Conservation (phyloP, 2,329 filamentous ascomycete species). For the Ceratocystis cacaofunesta region DNA sequence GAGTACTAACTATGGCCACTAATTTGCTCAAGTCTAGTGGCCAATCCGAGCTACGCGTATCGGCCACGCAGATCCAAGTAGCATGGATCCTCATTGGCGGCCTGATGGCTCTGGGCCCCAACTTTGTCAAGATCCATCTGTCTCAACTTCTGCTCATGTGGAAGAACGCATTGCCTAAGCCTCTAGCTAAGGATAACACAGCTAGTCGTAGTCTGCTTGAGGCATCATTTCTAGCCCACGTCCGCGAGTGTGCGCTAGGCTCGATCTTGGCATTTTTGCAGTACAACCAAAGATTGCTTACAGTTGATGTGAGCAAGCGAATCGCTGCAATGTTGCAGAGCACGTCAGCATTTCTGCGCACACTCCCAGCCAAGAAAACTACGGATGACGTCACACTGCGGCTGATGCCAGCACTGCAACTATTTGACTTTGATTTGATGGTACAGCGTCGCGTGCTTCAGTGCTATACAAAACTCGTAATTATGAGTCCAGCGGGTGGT, state of each 20-base stretch:
- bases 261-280: constrained; percentile 85
- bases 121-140: constrained; percentile 97
- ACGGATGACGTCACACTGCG: constrained; percentile 76
- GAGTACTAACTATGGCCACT: constrained; percentile 80
- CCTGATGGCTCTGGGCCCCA: constrained; percentile 88
- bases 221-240: constrained; percentile 83
- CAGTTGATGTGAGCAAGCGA: constrained; percentile 83
- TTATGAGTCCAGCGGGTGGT: constrained; percentile 69
- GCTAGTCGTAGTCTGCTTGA: constrained; percentile 72
- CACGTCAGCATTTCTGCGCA: constrained; percentile 77
- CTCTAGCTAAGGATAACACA: constrained; percentile 82
- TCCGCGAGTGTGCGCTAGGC: constrained; percentile 83
- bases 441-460: constrained; percentile 84
- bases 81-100: constrained; percentile 96
- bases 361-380: constrained; percentile 66
- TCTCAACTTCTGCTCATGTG: constrained; percentile 85
- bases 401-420: constrained; percentile 68
- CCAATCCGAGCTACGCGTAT: constrained; percentile 77
- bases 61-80: constrained; percentile 89
- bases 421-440: constrained; percentile 85
- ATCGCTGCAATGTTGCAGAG: constrained; percentile 92
- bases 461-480: constrained; percentile 84
- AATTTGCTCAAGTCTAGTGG: constrained; percentile 83
- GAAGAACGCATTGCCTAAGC: constrained; percentile 94
- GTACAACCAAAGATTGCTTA: constrained; percentile 82